Evolutionary conservation across 371 early-diverging fungal genomes (phyloP).

Genomic region (Dichotomocladium elegans): DNA sequence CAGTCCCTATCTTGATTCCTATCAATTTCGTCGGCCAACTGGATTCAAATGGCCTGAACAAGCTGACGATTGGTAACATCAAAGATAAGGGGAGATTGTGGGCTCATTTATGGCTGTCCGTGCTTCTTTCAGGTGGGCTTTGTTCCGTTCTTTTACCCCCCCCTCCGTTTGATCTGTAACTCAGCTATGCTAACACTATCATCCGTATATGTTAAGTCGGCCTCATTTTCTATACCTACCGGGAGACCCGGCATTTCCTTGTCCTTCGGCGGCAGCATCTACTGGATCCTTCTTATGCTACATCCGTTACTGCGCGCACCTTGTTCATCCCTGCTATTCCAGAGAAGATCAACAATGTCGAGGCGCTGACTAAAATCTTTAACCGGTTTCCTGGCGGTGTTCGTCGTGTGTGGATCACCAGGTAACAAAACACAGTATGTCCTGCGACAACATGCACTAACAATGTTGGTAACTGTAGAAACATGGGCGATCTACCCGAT

Average conservation of each 20-base stretch:
- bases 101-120: constrained; percentile 67
- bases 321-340: constrained; percentile 64
- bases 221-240: constrained; percentile 54
- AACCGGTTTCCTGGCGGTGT: constrained; percentile 73
- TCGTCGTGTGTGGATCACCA: constrained; percentile 64
- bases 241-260: constrained; percentile 64
- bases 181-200: too few species aligned
- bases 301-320: constrained; percentile 60
- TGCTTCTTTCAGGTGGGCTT: constrained; percentile 50
- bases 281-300: constrained; percentile 53
- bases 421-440: constrained; percentile 20
- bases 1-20: constrained; percentile 65
- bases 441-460: neutral
- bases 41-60: constrained; percentile 33
- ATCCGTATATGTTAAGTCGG: too few species aligned
- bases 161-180: neutral
- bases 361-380: constrained; percentile 51
- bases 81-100: constrained; percentile 45
- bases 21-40: constrained; percentile 52
- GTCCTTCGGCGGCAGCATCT: constrained; percentile 64
- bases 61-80: constrained; percentile 68
- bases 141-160: neutral
- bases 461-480: constrained; percentile 16
- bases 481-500: constrained; percentile 49
- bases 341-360: constrained; percentile 37